These are phyloP conservation scores for Sordariomycetes sp. DNA, from an alignment of 2,329 filamentous ascomycete genomes.

Conservation along the genomic window DNA sequence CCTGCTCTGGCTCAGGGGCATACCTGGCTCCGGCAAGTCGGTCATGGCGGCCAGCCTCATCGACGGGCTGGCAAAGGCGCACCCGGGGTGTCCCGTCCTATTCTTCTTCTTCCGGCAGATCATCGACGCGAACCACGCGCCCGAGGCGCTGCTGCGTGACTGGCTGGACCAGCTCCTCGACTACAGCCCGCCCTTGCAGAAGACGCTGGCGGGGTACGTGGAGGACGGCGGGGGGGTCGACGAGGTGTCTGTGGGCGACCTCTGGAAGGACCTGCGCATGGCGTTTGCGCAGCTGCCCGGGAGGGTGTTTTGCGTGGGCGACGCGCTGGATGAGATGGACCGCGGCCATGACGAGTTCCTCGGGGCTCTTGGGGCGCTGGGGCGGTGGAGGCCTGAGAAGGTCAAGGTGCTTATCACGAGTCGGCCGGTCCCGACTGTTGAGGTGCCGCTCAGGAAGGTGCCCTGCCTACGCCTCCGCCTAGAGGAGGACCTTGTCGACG, in stretches of 20 bases:
- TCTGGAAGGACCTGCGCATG: constrained; percentile 19
- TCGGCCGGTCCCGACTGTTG: constrained; percentile 20
- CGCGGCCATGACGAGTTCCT: constrained; percentile 22
- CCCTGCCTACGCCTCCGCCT: constrained; percentile 21
- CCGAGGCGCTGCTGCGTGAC: constrained; percentile 19
- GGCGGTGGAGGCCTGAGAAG: constrained; percentile 14
- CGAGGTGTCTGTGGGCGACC: constrained; percentile 10
- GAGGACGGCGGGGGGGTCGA: neutral
- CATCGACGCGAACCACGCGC: constrained; percentile 21
- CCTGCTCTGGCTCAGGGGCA: constrained; percentile 21
- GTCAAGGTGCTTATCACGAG: constrained; percentile 33
- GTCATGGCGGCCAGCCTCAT: constrained; percentile 15
- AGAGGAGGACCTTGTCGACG: constrained; percentile 21
- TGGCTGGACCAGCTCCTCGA: constrained; percentile 20
- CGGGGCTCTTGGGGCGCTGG: constrained; percentile 18
- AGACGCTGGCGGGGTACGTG: constrained; percentile 9
- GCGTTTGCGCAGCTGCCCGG: constrained; percentile 11
- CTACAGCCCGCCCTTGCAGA: constrained; percentile 18
- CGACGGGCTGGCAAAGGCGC: constrained; percentile 9
- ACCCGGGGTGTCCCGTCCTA: constrained; percentile 15
- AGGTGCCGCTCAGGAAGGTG: constrained; percentile 16
- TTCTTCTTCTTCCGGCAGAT: constrained; percentile 29
- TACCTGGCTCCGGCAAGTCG: constrained; percentile 26
- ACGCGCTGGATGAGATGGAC: constrained; percentile 37
- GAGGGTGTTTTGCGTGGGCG: constrained; percentile 25